Percentiles rank a stretch among this genome's conserved stretches.
Conservation (phyloP, 176 grass and related monocot species). For the Neostapfia colusana region DNA sequence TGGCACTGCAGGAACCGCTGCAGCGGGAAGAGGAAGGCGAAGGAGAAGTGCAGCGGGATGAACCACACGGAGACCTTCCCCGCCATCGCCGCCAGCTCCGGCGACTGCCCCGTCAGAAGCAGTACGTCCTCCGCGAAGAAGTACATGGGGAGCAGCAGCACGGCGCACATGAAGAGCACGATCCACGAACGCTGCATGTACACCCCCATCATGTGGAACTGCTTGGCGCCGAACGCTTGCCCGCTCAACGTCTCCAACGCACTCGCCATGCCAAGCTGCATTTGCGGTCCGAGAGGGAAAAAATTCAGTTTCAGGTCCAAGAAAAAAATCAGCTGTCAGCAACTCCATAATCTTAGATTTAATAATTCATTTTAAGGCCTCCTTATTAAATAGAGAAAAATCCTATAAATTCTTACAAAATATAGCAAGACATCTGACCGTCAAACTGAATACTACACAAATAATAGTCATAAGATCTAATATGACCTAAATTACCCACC, state of each 20-base stretch:
- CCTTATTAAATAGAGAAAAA: too few relatives aligned
- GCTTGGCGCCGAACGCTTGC: slow-evolving; percentile 57
- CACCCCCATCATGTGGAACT: slow-evolving; percentile 83
- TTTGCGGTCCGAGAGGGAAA: background rate
- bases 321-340: too few relatives aligned
- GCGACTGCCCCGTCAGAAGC: slow-evolving; percentile 60
- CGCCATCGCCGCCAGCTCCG: slow-evolving; percentile 62
- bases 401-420: too few relatives aligned
- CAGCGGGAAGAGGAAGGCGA: slow-evolving; percentile 85
- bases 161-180: slow-evolving; percentile 66
- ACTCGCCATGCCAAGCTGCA: slow-evolving; percentile 84
- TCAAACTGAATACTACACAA: too few relatives aligned
- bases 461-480: too few relatives aligned
- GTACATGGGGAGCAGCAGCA: slow-evolving; percentile 78
- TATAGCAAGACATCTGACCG: too few relatives aligned
- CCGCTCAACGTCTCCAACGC: slow-evolving; percentile 66
- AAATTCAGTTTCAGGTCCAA: too few relatives aligned
- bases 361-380: too few relatives aligned
- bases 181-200: slow-evolving; percentile 99
- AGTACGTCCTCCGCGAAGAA: slow-evolving; percentile 73
- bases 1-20: slow-evolving; percentile 94
- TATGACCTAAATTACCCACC: too few relatives aligned
- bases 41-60: slow-evolving; percentile 95
- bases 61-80: slow-evolving; percentile 67
- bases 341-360: too few relatives aligned